Evolutionary conservation across 257 asterid species (phyloP).

Genomic region (Buddleja alternifolia): DNA sequence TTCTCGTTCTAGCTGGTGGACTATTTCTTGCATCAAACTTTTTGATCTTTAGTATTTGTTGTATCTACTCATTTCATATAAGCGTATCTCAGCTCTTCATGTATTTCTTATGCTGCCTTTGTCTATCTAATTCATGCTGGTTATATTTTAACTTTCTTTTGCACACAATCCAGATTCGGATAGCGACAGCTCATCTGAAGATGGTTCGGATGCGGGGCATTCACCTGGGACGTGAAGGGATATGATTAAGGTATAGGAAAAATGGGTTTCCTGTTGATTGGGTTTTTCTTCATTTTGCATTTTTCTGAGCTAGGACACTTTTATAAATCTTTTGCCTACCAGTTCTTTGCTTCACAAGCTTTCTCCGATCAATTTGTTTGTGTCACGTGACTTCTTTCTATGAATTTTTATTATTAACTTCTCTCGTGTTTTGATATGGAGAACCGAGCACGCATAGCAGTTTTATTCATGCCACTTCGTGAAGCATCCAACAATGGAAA

Average conservation of each 20-base stretch:
- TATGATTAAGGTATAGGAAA: constrained; percentile 31
- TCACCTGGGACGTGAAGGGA: constrained; percentile 53
- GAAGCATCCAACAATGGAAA: neutral
- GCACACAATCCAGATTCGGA: constrained; percentile 64
- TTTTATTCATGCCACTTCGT: neutral
- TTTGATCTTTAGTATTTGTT: neutral
- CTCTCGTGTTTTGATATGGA: neutral
- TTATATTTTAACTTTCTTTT: neutral
- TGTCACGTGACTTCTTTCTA: neutral
- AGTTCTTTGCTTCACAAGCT: neutral
- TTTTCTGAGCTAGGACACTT: neutral
- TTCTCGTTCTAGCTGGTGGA: neutral
- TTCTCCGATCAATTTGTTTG: neutral
- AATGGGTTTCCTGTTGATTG: neutral
- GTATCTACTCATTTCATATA: neutral
- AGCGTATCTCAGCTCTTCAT: neutral
- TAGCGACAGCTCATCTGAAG: constrained; percentile 73
- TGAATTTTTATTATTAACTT: neutral
- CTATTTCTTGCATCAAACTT: neutral
- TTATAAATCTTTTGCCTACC: neutral
- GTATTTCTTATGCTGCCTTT: neutral
- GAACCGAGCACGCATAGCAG: neutral
- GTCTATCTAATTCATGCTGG: neutral
- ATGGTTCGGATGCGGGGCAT: constrained; percentile 66
- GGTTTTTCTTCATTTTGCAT: neutral